Evolutionary conservation across 176 grass and related monocot species (phyloP).

Genomic region (Juncus effusus): DNA sequence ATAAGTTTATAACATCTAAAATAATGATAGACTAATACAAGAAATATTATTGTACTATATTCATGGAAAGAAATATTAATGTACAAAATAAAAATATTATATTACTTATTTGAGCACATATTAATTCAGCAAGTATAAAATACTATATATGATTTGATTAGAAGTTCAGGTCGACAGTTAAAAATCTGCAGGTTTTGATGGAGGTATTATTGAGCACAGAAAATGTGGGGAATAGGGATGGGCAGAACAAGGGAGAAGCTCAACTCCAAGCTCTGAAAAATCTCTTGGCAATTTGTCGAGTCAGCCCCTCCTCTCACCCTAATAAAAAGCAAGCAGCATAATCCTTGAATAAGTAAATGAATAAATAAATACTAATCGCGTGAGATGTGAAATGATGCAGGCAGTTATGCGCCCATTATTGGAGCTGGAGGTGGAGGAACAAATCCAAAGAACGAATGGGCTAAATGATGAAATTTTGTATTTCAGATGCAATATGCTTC

Average conservation of each 20-base stretch:
- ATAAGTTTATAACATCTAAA: no score
- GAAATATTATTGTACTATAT: no score
- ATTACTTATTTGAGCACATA: no score
- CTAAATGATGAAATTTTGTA: no score
- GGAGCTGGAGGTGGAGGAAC: neutral
- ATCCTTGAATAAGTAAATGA: neutral
- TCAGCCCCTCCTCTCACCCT: conserved; percentile 27
- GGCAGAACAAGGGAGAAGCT: conserved; percentile 86
- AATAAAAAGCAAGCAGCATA: neutral
- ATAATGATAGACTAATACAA: no score
- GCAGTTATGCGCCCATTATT: conserved; percentile 49
- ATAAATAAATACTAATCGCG: neutral
- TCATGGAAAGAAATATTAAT: no score
- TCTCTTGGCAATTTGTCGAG: conserved; percentile 76
- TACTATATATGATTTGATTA: no score
- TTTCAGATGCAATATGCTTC: no score
- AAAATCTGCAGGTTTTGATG: conserved; percentile 63
- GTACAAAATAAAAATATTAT: no score
- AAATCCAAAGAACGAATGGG: no score
- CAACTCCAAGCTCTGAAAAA: conserved; percentile 88
- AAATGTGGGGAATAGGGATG: conserved; percentile 72
- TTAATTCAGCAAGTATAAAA: no score
- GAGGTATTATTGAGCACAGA: conserved; percentile 94
- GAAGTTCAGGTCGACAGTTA: conserved; percentile 70
- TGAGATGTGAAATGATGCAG: conserved; percentile 37